Evolutionary conservation across 129 eudicot genomes (phyloP), one percentile per base, ranked within the genome.

Genomic region (Chrysanthemum lavandulifolium): DNA sequence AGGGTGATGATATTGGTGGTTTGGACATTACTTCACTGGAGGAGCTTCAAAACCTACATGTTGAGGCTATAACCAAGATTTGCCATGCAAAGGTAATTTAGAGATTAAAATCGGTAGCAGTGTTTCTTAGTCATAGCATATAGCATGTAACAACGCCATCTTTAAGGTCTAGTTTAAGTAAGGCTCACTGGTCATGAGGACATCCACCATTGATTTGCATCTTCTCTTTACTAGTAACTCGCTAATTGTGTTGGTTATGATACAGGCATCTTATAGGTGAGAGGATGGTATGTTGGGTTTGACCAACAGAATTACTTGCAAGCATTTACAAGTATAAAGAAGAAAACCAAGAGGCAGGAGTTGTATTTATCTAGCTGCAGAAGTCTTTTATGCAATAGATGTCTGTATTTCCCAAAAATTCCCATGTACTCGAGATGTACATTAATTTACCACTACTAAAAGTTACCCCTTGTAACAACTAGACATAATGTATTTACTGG

Each of bases 41-140:
- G 69, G 92, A 84, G 75, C 82, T 86, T 54, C 92, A 86, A 67
- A 86, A 79, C 79, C 82, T 86, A 54, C 84, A 86, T 59, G 92
- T 86, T 18, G 92, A 86, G 83, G 92, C 92, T 62, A 86, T 86
- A 75, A 84, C 88, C 70, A 86, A 86, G 78, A 86, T 86, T 31
- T 86, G 88, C 73, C 92, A 81, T 79, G 86, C 88, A 53, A 86
- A 86, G 86, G 92, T 86, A 71, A 83, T 58, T 31, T 36, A 13
- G 19, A 65, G 55, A 45, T 29, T 50, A 3, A 6, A 6, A 40
- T 40, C 10, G 47, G 47, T 40, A 6, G 47, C 47, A 6, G 10
- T 6, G 10, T 40, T 40, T 7, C 7, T 40, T 40, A 40, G 7
- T 40, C 10, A 40, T 6, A 40, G 47, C 47, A 40, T 40, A 40